Evolutionary conservation across 169 alveolate species (phyloP), one percentile per base, ranked within the genome.

Genomic region (Cryptosporidium parvum): DNA sequence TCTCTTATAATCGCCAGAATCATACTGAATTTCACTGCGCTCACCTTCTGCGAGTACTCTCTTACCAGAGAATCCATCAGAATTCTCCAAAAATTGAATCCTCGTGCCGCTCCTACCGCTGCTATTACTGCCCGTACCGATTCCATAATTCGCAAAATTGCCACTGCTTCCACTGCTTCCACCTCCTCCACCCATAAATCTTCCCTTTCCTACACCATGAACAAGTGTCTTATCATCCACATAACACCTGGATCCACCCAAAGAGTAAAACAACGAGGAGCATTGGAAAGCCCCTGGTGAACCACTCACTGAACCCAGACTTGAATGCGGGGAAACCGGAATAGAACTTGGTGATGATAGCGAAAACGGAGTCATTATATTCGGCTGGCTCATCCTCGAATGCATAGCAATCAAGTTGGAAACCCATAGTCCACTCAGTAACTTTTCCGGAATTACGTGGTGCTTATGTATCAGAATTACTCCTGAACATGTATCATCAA

Each of bases 321-420:
- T 35, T 3, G 86, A 73, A n/a, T 73, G 71, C 21, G 86, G 86
- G 37, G 86, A 73, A 12, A 73, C 86, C 31, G 86, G 71, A 14
- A 73, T 53, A 1, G 86, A 73, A 18, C n/a, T 58, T 4, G 86
- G 86, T 7, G 86, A 73, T 0, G 86, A 73, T 23, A 73, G 26
- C 26, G 71, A 56, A 59, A 73, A 73, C 8, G 72, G 86, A 10
- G 59, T 51, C 71, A 73, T 59, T 56, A 73, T 53, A 33, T 37
- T 73, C 23, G 86, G 72, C 26, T 73, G 86, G 9, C 33, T 73
- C 86, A 73, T 56, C 39, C 86, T 73, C 14, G 86, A 73, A 21
- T 73, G 86, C 86, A 73, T 73, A 33, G 86, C 86, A n/a, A 73
- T 73, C 35, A 73, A 52, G 35, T 65, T 73, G 3, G 86, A 73